phyloP scores from a whole-genome alignment of 2,329 filamentous ascomycete genomes.

The Paecilomyces formosus region DNA sequence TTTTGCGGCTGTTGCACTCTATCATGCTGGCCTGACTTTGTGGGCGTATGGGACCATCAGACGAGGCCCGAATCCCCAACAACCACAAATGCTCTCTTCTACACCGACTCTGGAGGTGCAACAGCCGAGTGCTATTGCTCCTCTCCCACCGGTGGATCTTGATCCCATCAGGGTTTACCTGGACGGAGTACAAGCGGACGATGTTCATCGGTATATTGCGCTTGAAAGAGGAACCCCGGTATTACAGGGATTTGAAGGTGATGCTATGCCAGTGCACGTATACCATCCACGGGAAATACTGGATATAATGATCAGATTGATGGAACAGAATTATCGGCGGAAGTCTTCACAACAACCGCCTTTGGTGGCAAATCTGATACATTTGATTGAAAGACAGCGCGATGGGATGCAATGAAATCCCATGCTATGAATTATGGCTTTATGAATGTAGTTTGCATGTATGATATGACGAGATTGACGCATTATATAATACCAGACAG shows the following conservation, averaged over 20 bases:
- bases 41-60: slow-evolving; percentile 5
- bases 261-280: no score
- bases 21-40: slow-evolving; percentile 1
- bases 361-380: slow-evolving; percentile 4
- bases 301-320: slow-evolving; percentile 5
- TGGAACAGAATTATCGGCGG: slow-evolving; percentile 19
- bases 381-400: slow-evolving; percentile 1
- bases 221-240: slow-evolving; percentile 3
- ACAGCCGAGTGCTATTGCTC: no score
- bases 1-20: slow-evolving; percentile 5
- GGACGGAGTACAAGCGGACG: slow-evolving; percentile 1
- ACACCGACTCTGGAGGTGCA: no score
- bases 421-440: no score
- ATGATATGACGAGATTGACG: no score
- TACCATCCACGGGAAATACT: slow-evolving; percentile 3
- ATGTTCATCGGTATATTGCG: slow-evolving; percentile 6
- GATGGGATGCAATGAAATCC: not conserved
- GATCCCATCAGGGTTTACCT: no score
- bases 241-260: not conserved
- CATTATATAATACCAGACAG: no score
- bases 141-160: no score
- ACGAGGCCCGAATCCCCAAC: no score
- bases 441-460: no score
- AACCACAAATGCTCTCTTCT: no score
- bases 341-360: slow-evolving; percentile 1